Evolutionary conservation across 176 grass and related monocot species (phyloP).

Genomic region (Carex scoparia): DNA sequence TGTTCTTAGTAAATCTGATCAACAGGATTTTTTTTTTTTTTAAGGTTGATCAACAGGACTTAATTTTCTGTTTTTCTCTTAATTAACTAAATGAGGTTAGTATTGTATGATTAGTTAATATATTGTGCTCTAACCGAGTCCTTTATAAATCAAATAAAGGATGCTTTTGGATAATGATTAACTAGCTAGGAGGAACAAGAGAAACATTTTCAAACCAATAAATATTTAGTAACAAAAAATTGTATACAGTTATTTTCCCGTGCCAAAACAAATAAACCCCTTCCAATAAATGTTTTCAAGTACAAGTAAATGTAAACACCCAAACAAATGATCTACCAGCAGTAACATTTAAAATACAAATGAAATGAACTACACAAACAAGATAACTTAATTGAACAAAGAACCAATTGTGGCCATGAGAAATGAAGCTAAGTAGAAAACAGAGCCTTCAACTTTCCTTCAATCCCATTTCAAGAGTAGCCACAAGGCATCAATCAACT

Average conservation of each 20-base stretch:
- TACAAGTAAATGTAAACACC: slow-evolving; percentile 20
- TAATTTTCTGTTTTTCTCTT: no score
- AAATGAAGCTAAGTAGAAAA: background rate
- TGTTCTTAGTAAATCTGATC: background rate
- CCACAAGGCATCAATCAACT: slow-evolving; percentile 17
- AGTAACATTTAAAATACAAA: slow-evolving; percentile 1
- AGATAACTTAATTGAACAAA: background rate
- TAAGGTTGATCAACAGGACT: background rate
- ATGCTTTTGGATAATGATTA: background rate
- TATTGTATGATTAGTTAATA: background rate
- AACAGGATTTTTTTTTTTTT: background rate
- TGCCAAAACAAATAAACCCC: background rate
- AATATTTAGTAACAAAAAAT: background rate
- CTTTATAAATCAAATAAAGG: background rate
- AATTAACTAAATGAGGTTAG: background rate
- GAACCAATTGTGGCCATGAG: slow-evolving; percentile 1
- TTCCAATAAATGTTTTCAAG: background rate
- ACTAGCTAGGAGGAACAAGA: background rate
- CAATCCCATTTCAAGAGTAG: background rate
- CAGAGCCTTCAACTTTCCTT: background rate
- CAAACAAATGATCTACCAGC: background rate
- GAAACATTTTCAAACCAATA: background rate
- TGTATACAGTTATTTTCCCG: slow-evolving; percentile 20
- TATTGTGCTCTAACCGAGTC: background rate
- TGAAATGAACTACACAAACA: slow-evolving; percentile 13